Base-by-base conservation (phyloP, 2,329 filamentous ascomycete genomes). In the Dactylellina cionopaga region DNA sequence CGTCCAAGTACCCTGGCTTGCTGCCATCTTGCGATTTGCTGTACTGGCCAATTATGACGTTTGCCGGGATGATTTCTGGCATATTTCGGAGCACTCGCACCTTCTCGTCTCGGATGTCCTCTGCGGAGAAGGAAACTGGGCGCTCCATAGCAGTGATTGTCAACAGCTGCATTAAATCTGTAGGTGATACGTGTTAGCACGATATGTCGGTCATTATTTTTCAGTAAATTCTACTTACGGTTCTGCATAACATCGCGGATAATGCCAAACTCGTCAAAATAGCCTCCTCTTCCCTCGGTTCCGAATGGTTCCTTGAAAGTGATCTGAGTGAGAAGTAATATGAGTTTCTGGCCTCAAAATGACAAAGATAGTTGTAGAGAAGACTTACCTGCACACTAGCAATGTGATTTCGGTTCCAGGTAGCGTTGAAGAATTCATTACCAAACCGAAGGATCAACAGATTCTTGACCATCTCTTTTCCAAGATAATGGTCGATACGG, bases 381-480 rank as follows among this genome's bases (percentile, higher is more conserved):
- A 51, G 39, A 69, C 60, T 52, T 33, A 77, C 76, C 84, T 98
- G 95, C 52, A 99, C 90, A 79, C 96, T 99, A 84, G 98, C 95
- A 83, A 99, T 99, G 85, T 98, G 94, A 82, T 97, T 93, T 77
- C 95, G 89, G 85, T 98, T 99, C 95, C 95, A 99, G 70, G 94
- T 99, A 43, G 95, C 94, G 76, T 93, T 93, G 78, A 99, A 91
- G 86, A 99, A 99, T 77, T 96, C 93, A 85, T 99, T 99, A 78
- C 95, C 96, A 80, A 99, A 99, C 80, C 96, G 88, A 76, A 99
- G 87, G 77, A 99, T 97, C 76, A 99, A 86, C 77, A 99, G 96
- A 84, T 99, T 99, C 89, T 99, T 99, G 79, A 99, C 95, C 95
- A 99, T 99, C 84, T 99, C 95, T 86, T 99, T 99, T 79, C 96